These are phyloP conservation scores for Neoscytalidium dimidiatum DNA, from an alignment of 2,329 filamentous ascomycete species.

Conservation along the genomic window DNA sequence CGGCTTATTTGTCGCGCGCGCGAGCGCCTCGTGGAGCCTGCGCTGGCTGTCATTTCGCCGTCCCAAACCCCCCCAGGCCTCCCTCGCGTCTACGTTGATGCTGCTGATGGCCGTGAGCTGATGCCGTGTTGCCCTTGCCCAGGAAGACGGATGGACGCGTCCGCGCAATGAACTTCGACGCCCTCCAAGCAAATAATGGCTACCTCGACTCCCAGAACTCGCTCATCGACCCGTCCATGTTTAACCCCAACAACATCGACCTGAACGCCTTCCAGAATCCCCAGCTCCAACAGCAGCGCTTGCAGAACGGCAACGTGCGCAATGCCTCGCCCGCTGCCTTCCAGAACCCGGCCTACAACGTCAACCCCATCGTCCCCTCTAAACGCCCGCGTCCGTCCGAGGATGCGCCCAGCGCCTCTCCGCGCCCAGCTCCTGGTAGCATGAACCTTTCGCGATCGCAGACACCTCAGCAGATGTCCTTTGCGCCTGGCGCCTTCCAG, in stretches of 20 bases:
- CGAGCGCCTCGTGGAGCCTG: constrained; percentile 14
- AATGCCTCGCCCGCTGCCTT: constrained; percentile 60
- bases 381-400: constrained; percentile 82
- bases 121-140: constrained; percentile 14
- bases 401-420: constrained; percentile 82
- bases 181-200: constrained; percentile 24
- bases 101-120: constrained; percentile 15
- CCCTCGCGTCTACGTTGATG: constrained; percentile 17
- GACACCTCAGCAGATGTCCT: constrained; percentile 79
- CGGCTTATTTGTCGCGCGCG: constrained; percentile 20
- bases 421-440: constrained; percentile 60
- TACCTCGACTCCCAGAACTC: constrained; percentile 23
- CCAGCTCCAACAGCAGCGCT: constrained; percentile 48
- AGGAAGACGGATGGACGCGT: constrained; percentile 21
- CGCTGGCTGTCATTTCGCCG: constrained; percentile 13
- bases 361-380: constrained; percentile 83
- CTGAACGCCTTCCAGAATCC: constrained; percentile 52
- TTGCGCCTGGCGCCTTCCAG: constrained; percentile 65
- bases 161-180: constrained; percentile 23
- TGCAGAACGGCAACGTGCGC: constrained; percentile 83
- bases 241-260: constrained; percentile 44
- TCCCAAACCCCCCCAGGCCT: constrained; percentile 3
- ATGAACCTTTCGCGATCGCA: constrained; percentile 73
- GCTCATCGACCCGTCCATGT: constrained; percentile 42
- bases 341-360: constrained; percentile 77